A percentile compares a stretch with the other conserved stretches of the same genome.
Evolutionary conservation across 371 early-diverging fungal species (phyloP).

Genomic region (Lichtheimia corymbifera): DNA sequence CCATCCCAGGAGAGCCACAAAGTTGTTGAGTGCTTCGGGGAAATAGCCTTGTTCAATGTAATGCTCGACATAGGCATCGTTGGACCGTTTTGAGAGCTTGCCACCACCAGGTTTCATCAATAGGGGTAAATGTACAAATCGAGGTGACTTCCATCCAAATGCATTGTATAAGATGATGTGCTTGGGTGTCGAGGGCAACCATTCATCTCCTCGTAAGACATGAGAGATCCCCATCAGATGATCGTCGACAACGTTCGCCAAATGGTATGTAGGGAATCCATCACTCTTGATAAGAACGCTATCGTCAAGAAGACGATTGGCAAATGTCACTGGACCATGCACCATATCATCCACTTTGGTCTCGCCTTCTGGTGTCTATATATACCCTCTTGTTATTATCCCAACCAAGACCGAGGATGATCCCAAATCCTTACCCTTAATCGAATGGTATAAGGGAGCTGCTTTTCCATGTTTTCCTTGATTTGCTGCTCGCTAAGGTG

Average conservation of each 20-base stretch:
- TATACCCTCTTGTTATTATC: neutral
- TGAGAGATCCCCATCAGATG: conserved; percentile 89
- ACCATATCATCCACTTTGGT: conserved; percentile 75
- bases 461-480: conserved; percentile 51
- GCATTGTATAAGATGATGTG: conserved; percentile 84
- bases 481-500: conserved; percentile 65
- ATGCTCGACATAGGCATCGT: conserved; percentile 77
- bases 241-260: conserved; percentile 96
- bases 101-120: conserved; percentile 81
- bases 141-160: conserved; percentile 79
- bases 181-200: conserved; percentile 92
- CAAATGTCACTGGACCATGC: conserved; percentile 73
- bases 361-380: conserved; percentile 61
- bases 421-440: conserved; percentile 57
- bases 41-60: conserved; percentile 78
- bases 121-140: conserved; percentile 89
- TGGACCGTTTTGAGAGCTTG: conserved; percentile 86
- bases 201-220: conserved; percentile 94
- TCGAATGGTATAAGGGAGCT: conserved; percentile 71
- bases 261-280: conserved; percentile 92
- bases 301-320: conserved; percentile 81
- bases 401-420: neutral
- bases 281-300: conserved; percentile 90
- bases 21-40: conserved; percentile 89
- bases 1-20: conserved; percentile 90